Evolutionary conservation across 2,329 filamentous ascomycete species (phyloP), one percentile per base, ranked within the genome.

Genomic region (Diaporthe batatas): DNA sequence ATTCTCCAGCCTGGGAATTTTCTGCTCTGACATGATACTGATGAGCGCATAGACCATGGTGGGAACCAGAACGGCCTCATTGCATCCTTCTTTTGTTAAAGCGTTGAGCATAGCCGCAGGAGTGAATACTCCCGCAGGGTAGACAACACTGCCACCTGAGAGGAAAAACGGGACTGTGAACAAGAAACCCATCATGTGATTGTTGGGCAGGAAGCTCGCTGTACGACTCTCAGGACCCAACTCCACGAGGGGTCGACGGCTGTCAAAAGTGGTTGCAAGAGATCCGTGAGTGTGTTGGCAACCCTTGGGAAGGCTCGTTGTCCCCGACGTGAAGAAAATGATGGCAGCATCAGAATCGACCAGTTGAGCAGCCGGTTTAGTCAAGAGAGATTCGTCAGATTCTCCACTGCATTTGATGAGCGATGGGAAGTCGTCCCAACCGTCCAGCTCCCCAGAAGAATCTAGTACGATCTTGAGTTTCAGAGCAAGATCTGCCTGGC

Each of bases 261-360:
- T 34, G 59, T 64, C 25, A 18, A 64, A 49, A 21, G 12, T 25
- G 29, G 42, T 64, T 34, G 59, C 59, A 1, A 47, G 25, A 2
- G 59, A 49, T n/a, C 16, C 18, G 18, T 64, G 59, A 3, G 18
- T 34, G 7, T 64, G 59, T 49, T 11, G 59, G 59, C 59, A 64
- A 10, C 59, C 59, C 25, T 64, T 49, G 6, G 59, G 59, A n/a
- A 64, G 42, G 44, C 59, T 64, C 8, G 58, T 64, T 3, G 58
- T 64, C 8, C 58, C 58, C 4, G 58, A 64, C 2, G 58, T 64
- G 42, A 64, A 64, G 6, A 47, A 64, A 8, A 64, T 44, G 6
- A 49, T n/a, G 47, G 58, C 58, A 5, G 25, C 23, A 21, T 64
- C 58, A 6, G 2, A 3, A 18, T 49, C 42, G 18, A 5, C 42